These are phyloP conservation scores for Actinomucor elegans DNA, from an alignment of 371 early-diverging fungal genomes.

Conservation along the genomic window DNA sequence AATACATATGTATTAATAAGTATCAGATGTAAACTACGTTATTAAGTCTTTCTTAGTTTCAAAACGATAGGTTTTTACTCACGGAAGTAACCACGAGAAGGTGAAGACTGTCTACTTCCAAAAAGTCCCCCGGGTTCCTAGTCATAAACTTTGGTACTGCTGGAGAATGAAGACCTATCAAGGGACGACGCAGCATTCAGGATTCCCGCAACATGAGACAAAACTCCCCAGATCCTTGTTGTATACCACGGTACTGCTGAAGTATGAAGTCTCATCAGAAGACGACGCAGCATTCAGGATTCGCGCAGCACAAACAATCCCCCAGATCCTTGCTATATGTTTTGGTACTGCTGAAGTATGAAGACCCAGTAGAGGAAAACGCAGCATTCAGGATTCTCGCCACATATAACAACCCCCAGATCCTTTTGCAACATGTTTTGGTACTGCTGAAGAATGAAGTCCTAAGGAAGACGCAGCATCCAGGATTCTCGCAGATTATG, in stretches of 20 bases:
- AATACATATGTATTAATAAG: background rate
- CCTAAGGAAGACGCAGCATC: constrained; percentile 10
- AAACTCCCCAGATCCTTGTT: no score
- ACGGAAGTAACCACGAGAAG: constrained; percentile 15
- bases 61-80: constrained; percentile 15
- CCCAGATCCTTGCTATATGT: constrained; percentile 4
- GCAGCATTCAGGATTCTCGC: constrained; percentile 11
- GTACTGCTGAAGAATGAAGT: constrained; percentile 13
- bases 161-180: constrained; percentile 8
- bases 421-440: constrained; percentile 2
- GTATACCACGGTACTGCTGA: no score
- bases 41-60: constrained; percentile 14
- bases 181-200: constrained; percentile 10
- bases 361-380: constrained; percentile 9
- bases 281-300: no score
- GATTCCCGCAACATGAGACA: constrained; percentile 8
- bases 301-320: no score
- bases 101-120: constrained; percentile 14
- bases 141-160: constrained; percentile 12
- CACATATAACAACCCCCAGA: constrained; percentile 5
- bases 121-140: constrained; percentile 6
- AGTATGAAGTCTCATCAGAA: no score
- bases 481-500: constrained; percentile 6
- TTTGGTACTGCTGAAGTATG: constrained; percentile 10
- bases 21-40: constrained; percentile 14